Percentiles rank a stretch among this genome's conserved stretches.
phyloP scores from a whole-genome alignment of 768 basidiomycete genomes.

The Suillus plorans region DNA sequence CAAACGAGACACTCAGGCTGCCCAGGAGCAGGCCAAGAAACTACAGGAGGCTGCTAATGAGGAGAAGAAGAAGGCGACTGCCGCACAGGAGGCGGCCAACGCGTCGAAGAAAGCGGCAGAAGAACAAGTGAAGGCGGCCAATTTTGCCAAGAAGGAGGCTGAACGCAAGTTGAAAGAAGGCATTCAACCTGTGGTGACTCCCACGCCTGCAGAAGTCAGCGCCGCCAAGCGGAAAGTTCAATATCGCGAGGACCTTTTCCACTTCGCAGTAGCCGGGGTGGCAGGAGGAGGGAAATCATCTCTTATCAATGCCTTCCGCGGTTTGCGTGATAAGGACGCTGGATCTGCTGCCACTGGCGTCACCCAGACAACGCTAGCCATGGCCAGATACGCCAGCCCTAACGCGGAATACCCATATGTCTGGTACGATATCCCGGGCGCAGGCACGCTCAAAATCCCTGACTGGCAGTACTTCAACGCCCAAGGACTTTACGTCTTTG shows the following conservation, averaged over 20 bases:
- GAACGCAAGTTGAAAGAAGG: slow-evolving; percentile 22
- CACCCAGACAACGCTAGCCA: slow-evolving; percentile 28
- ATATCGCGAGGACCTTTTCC: slow-evolving; percentile 26
- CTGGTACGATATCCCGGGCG: slow-evolving; percentile 39
- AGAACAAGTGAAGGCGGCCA: too few relatives aligned
- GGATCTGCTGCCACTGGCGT: slow-evolving; percentile 29
- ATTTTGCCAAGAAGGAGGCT: slow-evolving; percentile 8
- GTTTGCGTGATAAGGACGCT: slow-evolving; percentile 19
- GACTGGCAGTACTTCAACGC: slow-evolving; percentile 38
- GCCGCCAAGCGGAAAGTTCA: slow-evolving; percentile 17
- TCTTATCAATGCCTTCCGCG: slow-evolving; percentile 35
- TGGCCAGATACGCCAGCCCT: slow-evolving; percentile 26
- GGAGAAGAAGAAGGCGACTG: too few relatives aligned
- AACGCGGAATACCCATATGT: slow-evolving; percentile 20
- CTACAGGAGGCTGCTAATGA: too few relatives aligned
- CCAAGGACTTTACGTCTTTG: slow-evolving; percentile 37
- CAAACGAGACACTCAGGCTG: neutral
- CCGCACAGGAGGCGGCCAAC: neutral
- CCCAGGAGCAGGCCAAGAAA: too few relatives aligned
- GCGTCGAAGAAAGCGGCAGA: too few relatives aligned
- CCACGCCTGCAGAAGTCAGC: slow-evolving; percentile 19
- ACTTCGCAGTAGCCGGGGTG: slow-evolving; percentile 34
- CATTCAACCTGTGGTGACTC: slow-evolving; percentile 26
- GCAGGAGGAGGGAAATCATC: slow-evolving; percentile 38
- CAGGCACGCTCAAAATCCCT: slow-evolving; percentile 31